Base-by-base conservation (phyloP, 78 protist species). In the Guillardia theta region DNA sequence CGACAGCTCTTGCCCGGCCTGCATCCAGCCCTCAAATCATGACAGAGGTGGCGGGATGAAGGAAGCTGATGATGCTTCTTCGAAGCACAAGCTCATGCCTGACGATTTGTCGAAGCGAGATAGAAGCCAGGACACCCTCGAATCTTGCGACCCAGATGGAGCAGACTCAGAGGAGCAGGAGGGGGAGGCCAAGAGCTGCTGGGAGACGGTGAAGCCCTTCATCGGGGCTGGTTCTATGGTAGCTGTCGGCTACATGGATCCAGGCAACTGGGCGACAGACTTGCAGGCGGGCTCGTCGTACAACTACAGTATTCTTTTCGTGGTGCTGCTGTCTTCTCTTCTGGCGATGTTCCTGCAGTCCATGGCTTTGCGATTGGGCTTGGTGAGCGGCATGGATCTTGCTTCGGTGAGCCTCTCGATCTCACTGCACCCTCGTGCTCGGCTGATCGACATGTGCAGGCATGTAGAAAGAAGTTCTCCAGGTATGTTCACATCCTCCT, bases 211-310 rank as follows among this genome's bases (percentile, higher is more conserved):
- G 64, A 19, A 15, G 19, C 12, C n/a, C 12, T 53, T 53, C 64
- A 21, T 53, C 19, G 64, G 78, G 21, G 44, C 88, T 5, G 88
- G 88, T 6, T 5, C 19, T 37, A 21, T 77, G 4, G 88, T 77
- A 4, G 15, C 88, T 4, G 88, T 77, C 37, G 88, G 88, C 22
- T 77, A 77, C 45, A 77, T 77, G 88, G 88, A 77, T 39, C 88
- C 88, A 4, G 88, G 88, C 36, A 77, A 77, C 15, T 77, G 88
- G 88, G 45, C 45, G 45, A 77, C 88, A 21, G 88, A 77, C 15
- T 8, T 77, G n/a, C 50, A 41, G 4, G 88, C 88, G 4, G 88
- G 88, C 36, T 77, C 88, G 18, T 41, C 88, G 50, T 77, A 21
- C 88, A 21, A 36, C 5, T 77, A 77, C 45, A 39, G 10, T 4